A percentile compares a stretch with the other conserved stretches of the same genome.
Evolutionary conservation across 768 basidiomycete genomes (phyloP).

Genomic region (Termitomyces sp.): DNA sequence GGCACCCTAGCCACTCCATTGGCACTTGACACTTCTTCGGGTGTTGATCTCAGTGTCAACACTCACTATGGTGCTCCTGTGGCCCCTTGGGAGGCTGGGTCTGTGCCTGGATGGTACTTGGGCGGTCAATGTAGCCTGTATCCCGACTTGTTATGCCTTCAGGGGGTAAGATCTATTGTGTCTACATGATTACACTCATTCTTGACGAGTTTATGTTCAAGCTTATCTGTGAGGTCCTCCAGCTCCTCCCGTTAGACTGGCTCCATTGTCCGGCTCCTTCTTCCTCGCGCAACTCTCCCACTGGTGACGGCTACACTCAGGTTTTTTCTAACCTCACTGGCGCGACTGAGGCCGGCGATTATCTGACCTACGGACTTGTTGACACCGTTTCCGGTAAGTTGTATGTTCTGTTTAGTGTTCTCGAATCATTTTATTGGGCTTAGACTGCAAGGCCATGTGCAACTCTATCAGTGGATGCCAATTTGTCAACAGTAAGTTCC

Average conservation of each 20-base stretch:
- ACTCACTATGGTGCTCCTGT: slow-evolving; percentile 33
- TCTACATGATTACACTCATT: background rate
- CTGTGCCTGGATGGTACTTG: slow-evolving; percentile 38
- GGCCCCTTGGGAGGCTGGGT: slow-evolving; percentile 27
- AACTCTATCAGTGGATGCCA: slow-evolving; percentile 30
- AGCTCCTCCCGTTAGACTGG: slow-evolving; percentile 24
- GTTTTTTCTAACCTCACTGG: slow-evolving; percentile 36
- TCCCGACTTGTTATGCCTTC: slow-evolving; percentile 24
- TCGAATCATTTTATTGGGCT: background rate
- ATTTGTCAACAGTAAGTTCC: slow-evolving; percentile 36
- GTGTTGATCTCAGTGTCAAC: slow-evolving; percentile 21
- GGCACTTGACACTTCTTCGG: slow-evolving; percentile 13
- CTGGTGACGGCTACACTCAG: slow-evolving; percentile 26
- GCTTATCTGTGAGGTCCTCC: slow-evolving; percentile 32
- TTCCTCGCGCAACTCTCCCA: slow-evolving; percentile 13
- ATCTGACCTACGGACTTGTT: slow-evolving; percentile 38
- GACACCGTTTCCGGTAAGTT: slow-evolving; percentile 34
- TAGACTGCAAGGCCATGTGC: slow-evolving; percentile 43
- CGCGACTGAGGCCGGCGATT: slow-evolving; percentile 35
- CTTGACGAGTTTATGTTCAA: slow-evolving; percentile 7
- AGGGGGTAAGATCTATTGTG: slow-evolving; percentile 19
- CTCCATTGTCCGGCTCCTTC: slow-evolving; percentile 31
- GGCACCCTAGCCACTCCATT: slow-evolving; percentile 14
- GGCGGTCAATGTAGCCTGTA: slow-evolving; percentile 24
- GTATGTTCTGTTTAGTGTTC: background rate